Conservation (phyloP, 2,329 filamentous ascomycete genomes). For the Claviceps humidiphila region DNA sequence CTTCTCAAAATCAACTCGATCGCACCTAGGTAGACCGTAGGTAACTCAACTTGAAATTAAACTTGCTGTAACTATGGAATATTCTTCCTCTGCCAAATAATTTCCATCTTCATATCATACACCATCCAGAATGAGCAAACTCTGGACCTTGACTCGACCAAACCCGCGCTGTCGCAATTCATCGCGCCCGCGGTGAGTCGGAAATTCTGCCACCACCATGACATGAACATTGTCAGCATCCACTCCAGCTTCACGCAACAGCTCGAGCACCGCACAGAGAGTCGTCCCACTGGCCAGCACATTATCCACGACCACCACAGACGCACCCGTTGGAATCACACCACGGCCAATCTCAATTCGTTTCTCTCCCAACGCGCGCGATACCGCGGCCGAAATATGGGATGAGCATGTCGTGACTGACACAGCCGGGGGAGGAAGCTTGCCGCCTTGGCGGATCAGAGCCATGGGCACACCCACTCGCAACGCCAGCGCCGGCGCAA, state of each 20-base stretch:
- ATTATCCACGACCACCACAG: constrained; percentile 46
- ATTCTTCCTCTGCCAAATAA: background rate
- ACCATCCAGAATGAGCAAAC: constrained; percentile 31
- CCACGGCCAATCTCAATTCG: constrained; percentile 36
- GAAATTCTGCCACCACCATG: constrained; percentile 46
- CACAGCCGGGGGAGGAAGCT: constrained; percentile 43
- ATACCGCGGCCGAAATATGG: constrained; percentile 36
- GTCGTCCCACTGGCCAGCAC: constrained; percentile 44
- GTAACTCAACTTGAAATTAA: too few species aligned
- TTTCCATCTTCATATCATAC: background rate
- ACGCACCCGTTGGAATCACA: constrained; percentile 23
- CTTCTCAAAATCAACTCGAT: too few species aligned
- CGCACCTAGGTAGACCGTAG: too few species aligned
- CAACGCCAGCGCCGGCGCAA: constrained; percentile 35
- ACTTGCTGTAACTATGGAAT: too few species aligned
- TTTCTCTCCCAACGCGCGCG: constrained; percentile 15
- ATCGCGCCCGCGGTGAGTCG: constrained; percentile 36
- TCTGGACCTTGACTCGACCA: constrained; percentile 35
- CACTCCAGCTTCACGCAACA: constrained; percentile 32
- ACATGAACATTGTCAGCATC: constrained; percentile 26
- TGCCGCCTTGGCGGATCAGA: constrained; percentile 41
- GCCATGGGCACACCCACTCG: constrained; percentile 28
- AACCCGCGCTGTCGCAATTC: constrained; percentile 33
- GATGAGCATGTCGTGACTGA: constrained; percentile 34
- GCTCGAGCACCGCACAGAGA: constrained; percentile 35